These are phyloP conservation scores for Bipolaris cookei DNA, from an alignment of 2,329 filamentous ascomycete species.

Conservation along the genomic window DNA sequence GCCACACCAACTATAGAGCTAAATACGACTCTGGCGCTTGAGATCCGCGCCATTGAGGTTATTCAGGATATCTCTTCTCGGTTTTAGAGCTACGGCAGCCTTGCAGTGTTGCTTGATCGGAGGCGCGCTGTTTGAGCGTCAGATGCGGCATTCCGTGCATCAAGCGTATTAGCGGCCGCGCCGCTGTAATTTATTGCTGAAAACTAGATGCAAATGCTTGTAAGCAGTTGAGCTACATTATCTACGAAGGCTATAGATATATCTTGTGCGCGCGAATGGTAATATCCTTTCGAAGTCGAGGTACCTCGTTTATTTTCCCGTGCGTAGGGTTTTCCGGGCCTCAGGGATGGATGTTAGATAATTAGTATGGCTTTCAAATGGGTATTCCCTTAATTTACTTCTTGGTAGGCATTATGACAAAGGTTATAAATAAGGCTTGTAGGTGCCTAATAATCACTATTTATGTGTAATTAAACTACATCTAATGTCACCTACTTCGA, in stretches of 20 bases:
- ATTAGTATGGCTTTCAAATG: background rate
- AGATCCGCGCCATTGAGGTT: background rate
- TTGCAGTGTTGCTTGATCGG: background rate
- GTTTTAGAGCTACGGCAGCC: background rate
- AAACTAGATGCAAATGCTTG: background rate
- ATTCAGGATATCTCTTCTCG: background rate
- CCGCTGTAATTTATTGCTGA: background rate
- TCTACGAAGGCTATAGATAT: background rate
- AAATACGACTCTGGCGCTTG: background rate
- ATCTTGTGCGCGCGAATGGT: too few species aligned
- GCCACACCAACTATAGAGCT: background rate
- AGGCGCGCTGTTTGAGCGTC: background rate
- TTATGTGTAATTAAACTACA: background rate
- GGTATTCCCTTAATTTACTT: background rate
- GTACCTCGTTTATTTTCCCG: too few species aligned
- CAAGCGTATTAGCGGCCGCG: background rate
- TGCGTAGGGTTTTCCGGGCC: too few species aligned
- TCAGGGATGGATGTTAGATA: too few species aligned
- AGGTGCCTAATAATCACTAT: background rate
- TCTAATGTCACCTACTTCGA: too few species aligned
- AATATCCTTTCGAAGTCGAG: background rate
- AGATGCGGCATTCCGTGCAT: background rate
- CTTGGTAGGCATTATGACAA: background rate
- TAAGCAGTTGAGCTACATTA: background rate
- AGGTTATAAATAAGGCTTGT: background rate